Percentiles rank a stretch among this genome's conserved stretches.
Conservation (phyloP, 2,329 filamentous ascomycete species). For the Xylariaceae sp. region DNA sequence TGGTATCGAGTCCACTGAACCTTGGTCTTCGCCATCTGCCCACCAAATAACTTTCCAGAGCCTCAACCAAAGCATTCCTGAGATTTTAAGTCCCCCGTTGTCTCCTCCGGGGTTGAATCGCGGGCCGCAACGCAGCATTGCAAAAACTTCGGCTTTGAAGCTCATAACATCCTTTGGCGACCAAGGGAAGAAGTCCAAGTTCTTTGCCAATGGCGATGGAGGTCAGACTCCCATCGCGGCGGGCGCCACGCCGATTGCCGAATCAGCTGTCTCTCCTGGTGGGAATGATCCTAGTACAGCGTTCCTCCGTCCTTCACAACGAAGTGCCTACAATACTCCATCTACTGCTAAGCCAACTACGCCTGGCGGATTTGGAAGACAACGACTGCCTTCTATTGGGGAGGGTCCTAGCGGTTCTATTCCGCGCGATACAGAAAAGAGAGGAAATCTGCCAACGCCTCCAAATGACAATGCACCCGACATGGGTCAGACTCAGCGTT, state of each 20-base stretch:
- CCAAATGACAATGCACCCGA: conserved; percentile 31
- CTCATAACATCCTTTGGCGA: conserved; percentile 88
- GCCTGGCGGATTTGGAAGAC: conserved; percentile 61
- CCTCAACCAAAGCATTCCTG: conserved; percentile 57
- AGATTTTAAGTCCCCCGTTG: conserved; percentile 70
- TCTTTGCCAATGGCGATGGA: conserved; percentile 60
- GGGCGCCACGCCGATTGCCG: conserved; percentile 85
- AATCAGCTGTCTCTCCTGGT: conserved; percentile 74
- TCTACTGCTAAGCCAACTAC: conserved; percentile 67
- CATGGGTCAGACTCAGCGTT: conserved; percentile 31
- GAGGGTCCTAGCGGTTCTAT: conserved; percentile 56
- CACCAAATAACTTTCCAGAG: conserved; percentile 60
- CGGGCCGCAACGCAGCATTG: conserved; percentile 64
- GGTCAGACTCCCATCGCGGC: conserved; percentile 76
- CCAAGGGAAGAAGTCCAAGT: conserved; percentile 62
- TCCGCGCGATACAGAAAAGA: conserved; percentile 36
- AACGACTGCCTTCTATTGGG: conserved; percentile 77
- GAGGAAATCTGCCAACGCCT: conserved; percentile 33
- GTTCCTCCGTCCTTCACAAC: conserved; percentile 67
- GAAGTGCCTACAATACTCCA: conserved; percentile 70
- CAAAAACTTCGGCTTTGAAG: conserved; percentile 83
- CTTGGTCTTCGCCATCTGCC: conserved; percentile 85
- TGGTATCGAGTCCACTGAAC: conserved; percentile 79
- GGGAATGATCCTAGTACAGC: conserved; percentile 68
- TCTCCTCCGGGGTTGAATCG: conserved; percentile 69